Percentiles rank a stretch among this genome's conserved stretches.
Conservation (phyloP, 352 stramenopile genomes). For the Pythium volutum region DNA sequence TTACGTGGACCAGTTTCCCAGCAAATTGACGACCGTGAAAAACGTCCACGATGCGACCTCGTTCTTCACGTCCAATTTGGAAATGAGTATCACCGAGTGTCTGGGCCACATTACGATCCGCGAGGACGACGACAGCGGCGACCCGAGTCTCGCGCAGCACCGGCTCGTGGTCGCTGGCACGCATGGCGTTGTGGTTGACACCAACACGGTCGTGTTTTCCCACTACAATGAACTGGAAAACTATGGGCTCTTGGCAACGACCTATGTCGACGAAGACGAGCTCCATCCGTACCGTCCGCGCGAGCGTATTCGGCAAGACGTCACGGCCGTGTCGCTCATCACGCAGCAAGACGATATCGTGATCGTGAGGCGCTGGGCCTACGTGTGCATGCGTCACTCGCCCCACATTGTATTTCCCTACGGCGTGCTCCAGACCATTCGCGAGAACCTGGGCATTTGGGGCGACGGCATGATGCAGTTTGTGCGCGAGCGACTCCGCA, state of each 20-base stretch:
- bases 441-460: slow-evolving; percentile 43
- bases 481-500: slow-evolving; percentile 28
- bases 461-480: slow-evolving; percentile 47
- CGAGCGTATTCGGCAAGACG: slow-evolving; percentile 41
- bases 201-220: slow-evolving; percentile 24
- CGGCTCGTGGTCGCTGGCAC: slow-evolving; percentile 43
- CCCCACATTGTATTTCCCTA: slow-evolving; percentile 33
- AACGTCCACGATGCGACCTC: slow-evolving; percentile 50
- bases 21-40: slow-evolving; percentile 28
- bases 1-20: slow-evolving; percentile 48
- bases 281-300: slow-evolving; percentile 38
- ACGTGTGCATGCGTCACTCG: slow-evolving; percentile 34
- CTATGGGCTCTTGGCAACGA: slow-evolving; percentile 32
- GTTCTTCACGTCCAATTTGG: slow-evolving; percentile 58
- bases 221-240: slow-evolving; percentile 26
- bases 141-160: slow-evolving; percentile 41
- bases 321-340: slow-evolving; percentile 39
- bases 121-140: slow-evolving; percentile 58
- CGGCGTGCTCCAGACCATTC: slow-evolving; percentile 31
- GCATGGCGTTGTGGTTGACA: slow-evolving; percentile 32
- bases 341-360: slow-evolving; percentile 25
- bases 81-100: slow-evolving; percentile 69
- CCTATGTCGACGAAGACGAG: slow-evolving; percentile 43
- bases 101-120: slow-evolving; percentile 68
- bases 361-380: slow-evolving; percentile 32